These are phyloP conservation scores for Verticillium longisporum DNA, from an alignment of 2,329 filamentous ascomycete genomes.

Conservation along the genomic window DNA sequence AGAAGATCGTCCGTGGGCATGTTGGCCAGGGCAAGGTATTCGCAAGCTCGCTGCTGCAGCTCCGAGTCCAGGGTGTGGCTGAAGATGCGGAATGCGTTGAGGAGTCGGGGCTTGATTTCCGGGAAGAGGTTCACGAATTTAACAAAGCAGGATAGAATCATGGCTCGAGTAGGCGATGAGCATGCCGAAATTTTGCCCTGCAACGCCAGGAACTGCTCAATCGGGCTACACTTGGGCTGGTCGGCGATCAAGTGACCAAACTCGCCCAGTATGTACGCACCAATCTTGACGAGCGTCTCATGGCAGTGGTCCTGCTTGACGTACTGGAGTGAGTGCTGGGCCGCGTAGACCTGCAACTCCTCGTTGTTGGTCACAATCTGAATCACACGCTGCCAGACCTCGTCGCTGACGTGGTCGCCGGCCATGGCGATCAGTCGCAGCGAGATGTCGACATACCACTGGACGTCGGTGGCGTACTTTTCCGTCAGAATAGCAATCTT, in stretches of 20 bases:
- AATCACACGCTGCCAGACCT: conserved; percentile 98
- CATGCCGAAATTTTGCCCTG: conserved; percentile 85
- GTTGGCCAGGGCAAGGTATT: conserved; percentile 81
- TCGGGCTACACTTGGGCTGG: conserved; percentile 84
- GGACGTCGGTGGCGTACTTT: conserved; percentile 95
- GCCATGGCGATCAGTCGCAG: conserved; percentile 91
- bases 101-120: conserved; percentile 91
- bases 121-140: conserved; percentile 98
- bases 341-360: conserved; percentile 92
- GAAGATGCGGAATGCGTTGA: conserved; percentile 86
- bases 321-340: conserved; percentile 87
- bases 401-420: conserved; percentile 95
- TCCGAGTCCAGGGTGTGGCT: conserved; percentile 94
- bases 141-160: conserved; percentile 91
- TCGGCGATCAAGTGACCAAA: conserved; percentile 97
- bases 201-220: conserved; percentile 92
- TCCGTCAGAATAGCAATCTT: conserved; percentile 98
- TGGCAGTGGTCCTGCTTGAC: conserved; percentile 91
- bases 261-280: conserved; percentile 90
- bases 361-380: conserved; percentile 99
- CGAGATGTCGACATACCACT: conserved; percentile 99
- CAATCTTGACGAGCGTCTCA: conserved; percentile 96
- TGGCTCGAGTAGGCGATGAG: conserved; percentile 82
- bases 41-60: conserved; percentile 90
- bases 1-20: conserved; percentile 86